Base-by-base conservation (phyloP, 352 stramenopile species). In the Ochromonadaceae sp. region DNA sequence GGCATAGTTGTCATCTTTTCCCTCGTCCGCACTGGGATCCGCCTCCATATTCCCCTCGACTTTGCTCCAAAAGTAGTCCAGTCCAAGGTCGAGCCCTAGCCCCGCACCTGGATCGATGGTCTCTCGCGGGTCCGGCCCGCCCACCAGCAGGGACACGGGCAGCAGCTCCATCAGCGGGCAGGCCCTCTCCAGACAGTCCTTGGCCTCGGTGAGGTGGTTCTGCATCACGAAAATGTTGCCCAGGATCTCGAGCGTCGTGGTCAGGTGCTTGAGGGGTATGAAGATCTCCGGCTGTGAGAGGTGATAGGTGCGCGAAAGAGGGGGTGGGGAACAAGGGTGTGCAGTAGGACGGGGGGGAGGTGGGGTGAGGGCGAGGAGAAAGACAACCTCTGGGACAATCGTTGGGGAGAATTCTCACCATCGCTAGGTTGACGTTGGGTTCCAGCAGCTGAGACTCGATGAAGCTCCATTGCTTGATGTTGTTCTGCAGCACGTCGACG, bases 121-220 rank as follows among this genome's bases (percentile, higher is more conserved):
- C 12, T 53, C 46, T 12, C 46, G 46, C 35, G 28, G 14, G 28
- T 30, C 46, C 12, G 46, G 15, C 52, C n/a, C 52, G 20, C 36
- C 40, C 35, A 30, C 52, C 52, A 60, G 2, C 14, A 65, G 9
- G 2, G 42, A 40, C 14, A 34, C 10, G 34, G 59, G 59, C 3
- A 66, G 28, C 47, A 66, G 40, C 26, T 66, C 59, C 59, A 66
- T 66, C 9, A 66, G 26, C 28, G 59, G 59, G 40, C 59, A 66
- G 7, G 59, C 59, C 17, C 59, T 26, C 30, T 66, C 59, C 26
- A 66, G 31, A 48, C 32, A 48, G 4, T 47, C 10, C 17, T 30
- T 50, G 3, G 59, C 59, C 2, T 62, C 31, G 10, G 28, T 3
- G 3, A 31, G 25, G 10, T 66, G n/a, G 36, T 63, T 26, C 38